A percentile compares a stretch with the other conserved stretches of the same genome.
Conservation (phyloP, 345 rosid species). For the Gossypium thurberi region DNA sequence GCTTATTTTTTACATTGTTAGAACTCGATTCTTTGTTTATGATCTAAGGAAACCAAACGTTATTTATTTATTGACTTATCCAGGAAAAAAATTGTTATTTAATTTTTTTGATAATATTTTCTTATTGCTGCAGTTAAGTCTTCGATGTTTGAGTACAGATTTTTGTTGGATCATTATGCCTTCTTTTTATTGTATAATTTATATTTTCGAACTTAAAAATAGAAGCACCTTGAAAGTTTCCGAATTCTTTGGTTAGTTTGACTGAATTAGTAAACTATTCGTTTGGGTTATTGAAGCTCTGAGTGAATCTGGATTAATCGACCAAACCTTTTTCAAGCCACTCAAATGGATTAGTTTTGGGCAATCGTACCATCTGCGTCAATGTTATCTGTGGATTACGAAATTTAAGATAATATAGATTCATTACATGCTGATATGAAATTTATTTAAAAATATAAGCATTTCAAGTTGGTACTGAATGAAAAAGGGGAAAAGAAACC, state of each 20-base stretch:
- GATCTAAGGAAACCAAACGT: not conserved
- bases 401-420: not conserved
- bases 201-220: not conserved
- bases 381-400: not conserved
- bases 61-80: not conserved
- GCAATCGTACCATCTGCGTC: too few relatives aligned
- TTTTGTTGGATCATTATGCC: not conserved
- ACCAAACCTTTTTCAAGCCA: too few relatives aligned
- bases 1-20: not conserved
- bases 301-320: not conserved
- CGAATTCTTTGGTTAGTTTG: not conserved
- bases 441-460: too few relatives aligned
- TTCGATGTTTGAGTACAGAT: not conserved
- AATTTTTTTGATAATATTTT: not conserved
- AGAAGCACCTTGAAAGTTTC: not conserved
- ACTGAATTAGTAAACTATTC: not conserved
- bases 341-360: too few relatives aligned
- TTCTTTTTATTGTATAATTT: not conserved
- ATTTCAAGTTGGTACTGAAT: too few relatives aligned
- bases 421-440: not conserved
- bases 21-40: not conserved
- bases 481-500: too few relatives aligned
- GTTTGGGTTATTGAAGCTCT: not conserved
- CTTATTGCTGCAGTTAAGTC: not conserved
- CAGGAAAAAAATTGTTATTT: not conserved